Percentiles rank a stretch among this genome's conserved stretches.
Evolutionary conservation across 805 yeast species (phyloP).

Genomic region (Saturnispora halmiae): DNA sequence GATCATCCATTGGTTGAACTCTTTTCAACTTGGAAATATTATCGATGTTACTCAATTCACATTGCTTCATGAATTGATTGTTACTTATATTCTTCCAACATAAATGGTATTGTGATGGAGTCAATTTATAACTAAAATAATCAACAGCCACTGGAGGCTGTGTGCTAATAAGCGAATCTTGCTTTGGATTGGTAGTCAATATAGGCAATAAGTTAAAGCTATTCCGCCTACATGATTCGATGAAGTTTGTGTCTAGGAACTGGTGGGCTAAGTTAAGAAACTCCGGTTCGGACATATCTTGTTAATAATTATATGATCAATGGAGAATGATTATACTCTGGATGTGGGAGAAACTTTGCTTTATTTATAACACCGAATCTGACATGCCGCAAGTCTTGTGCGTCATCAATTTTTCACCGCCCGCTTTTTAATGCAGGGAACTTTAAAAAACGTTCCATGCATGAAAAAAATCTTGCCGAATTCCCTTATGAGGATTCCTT

Average conservation of each 20-base stretch:
- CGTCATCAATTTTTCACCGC: not conserved
- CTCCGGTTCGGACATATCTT: no score
- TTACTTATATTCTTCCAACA: constrained; percentile 36
- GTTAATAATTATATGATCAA: no score
- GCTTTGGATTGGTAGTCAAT: constrained; percentile 15
- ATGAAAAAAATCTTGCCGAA: not conserved
- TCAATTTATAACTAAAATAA: constrained; percentile 32
- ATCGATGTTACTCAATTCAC: constrained; percentile 25
- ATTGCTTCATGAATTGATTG: constrained; percentile 29
- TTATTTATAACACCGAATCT: not conserved
- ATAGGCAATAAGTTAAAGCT: constrained; percentile 22
- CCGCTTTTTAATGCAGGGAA: not conserved
- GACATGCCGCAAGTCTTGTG: not conserved
- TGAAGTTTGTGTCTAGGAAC: constrained; percentile 26
- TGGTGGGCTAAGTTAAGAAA: constrained; percentile 22
- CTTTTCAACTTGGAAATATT: constrained; percentile 17
- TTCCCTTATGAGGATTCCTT: no score
- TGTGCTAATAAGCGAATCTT: constrained; percentile 9
- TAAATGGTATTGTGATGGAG: constrained; percentile 29
- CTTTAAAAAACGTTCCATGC: not conserved
- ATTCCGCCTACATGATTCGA: constrained; percentile 16
- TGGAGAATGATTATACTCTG: no score
- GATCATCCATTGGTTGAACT: constrained; percentile 25
- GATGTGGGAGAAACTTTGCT: not conserved
- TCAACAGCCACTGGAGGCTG: constrained; percentile 30